phyloP scores from a whole-genome alignment of 345 rosid genomes.

The Eucalyptus melliodora region DNA sequence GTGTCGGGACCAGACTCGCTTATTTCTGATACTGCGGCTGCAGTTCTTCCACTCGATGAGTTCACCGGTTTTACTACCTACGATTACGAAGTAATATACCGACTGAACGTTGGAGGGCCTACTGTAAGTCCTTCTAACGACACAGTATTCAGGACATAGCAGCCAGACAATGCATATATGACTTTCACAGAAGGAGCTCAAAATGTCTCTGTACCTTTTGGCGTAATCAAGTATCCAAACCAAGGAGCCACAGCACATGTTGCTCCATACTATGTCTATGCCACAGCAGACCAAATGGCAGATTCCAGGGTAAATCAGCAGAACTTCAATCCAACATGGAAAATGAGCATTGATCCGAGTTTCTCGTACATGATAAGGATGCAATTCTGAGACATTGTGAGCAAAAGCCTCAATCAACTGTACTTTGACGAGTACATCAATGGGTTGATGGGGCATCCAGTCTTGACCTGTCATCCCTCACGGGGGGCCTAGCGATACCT shows the following conservation, averaged over 20 bases:
- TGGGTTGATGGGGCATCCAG: constrained; percentile 16
- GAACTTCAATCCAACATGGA: constrained; percentile 71
- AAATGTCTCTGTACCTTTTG: constrained; percentile 12
- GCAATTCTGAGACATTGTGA: constrained; percentile 79
- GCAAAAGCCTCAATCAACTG: constrained; percentile 46
- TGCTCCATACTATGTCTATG: constrained; percentile 51
- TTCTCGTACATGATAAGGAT: constrained; percentile 50
- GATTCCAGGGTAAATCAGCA: constrained; percentile 27
- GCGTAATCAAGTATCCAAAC: constrained; percentile 22
- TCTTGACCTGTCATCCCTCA: constrained; percentile 44
- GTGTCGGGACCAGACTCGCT: constrained; percentile 51
- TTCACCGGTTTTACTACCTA: constrained; percentile 34
- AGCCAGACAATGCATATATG: constrained; percentile 33
- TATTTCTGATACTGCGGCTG: constrained; percentile 35
- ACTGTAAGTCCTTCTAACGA: constrained; percentile 29
- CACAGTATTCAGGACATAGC: constrained; percentile 66
- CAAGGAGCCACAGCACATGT: constrained; percentile 26
- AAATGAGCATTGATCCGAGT: constrained; percentile 33
- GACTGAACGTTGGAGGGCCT: constrained; percentile 64
- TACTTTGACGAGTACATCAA: constrained; percentile 56
- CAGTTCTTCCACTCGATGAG: constrained; percentile 23
- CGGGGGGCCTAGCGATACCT: constrained; percentile 32
- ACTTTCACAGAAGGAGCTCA: constrained; percentile 44
- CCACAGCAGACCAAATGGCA: constrained; percentile 37
- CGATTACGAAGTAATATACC: constrained; percentile 35